phyloP scores from a whole-genome alignment of 768 basidiomycete species.

The Suillus plorans region DNA sequence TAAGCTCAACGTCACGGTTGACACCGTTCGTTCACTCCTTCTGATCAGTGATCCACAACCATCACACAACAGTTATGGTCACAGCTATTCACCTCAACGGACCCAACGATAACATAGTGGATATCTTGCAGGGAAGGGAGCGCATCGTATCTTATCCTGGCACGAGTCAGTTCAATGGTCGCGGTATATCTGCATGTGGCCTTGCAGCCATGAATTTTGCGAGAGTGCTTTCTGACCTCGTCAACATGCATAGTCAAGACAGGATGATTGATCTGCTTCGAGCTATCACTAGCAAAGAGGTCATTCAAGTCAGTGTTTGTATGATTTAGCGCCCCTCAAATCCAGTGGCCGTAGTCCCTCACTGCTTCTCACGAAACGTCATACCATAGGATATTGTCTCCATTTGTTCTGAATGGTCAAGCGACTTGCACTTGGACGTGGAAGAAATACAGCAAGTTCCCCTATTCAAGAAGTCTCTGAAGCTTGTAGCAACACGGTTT shows the following conservation, averaged over 20 bases:
- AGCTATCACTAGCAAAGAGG: slow-evolving; percentile 13
- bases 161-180: slow-evolving; percentile 56
- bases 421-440: slow-evolving; percentile 52
- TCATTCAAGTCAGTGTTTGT: slow-evolving; percentile 24
- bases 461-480: slow-evolving; percentile 44
- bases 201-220: slow-evolving; percentile 68
- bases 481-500: slow-evolving; percentile 34
- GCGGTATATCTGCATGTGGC: slow-evolving; percentile 54
- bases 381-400: slow-evolving; percentile 49
- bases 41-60: background rate
- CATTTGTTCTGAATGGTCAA: slow-evolving; percentile 58
- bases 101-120: slow-evolving; percentile 35
- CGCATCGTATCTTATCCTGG: slow-evolving; percentile 47
- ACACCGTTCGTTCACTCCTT: background rate
- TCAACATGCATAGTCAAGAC: background rate
- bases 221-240: slow-evolving; percentile 29
- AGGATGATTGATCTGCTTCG: background rate
- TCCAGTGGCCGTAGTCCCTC: background rate
- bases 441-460: slow-evolving; percentile 53
- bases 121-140: slow-evolving; percentile 31
- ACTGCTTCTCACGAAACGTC: background rate
- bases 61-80: slow-evolving; percentile 31
- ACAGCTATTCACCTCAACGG: slow-evolving; percentile 51
- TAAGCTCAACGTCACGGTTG: too few relatives aligned
- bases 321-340: background rate